A percentile compares a stretch with the other conserved stretches of the same genome.
Evolutionary conservation across 352 stramenopile genomes (phyloP).

Genomic region (Globisporangium iwayamae): DNA sequence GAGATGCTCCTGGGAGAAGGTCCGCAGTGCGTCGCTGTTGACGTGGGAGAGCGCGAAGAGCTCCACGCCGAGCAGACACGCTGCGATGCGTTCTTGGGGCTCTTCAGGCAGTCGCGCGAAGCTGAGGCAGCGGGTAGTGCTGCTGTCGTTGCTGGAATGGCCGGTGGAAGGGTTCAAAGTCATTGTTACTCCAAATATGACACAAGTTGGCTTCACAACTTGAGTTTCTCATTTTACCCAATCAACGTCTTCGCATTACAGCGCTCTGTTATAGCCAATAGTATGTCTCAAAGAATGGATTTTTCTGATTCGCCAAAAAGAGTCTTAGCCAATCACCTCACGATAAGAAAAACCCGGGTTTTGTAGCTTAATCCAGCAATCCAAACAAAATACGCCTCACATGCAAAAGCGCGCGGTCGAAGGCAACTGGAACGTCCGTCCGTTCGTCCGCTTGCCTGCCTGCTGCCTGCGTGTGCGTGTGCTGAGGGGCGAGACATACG

Average conservation of each 20-base stretch:
- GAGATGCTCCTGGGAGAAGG: constrained; percentile 5
- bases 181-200: too few species aligned
- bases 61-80: constrained; percentile 10
- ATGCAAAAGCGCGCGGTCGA: not conserved
- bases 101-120: not conserved
- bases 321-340: not conserved
- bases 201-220: too few species aligned
- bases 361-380: not conserved
- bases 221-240: too few species aligned
- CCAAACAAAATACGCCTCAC: not conserved
- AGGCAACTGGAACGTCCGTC: not conserved
- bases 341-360: not conserved
- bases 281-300: not conserved
- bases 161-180: too few species aligned
- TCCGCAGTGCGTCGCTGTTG: constrained; percentile 5
- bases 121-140: too few species aligned
- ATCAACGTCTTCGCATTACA: too few species aligned
- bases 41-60: constrained; percentile 15
- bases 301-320: not conserved
- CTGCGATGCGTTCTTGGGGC: not conserved
- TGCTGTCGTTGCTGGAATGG: too few species aligned
- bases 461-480: not conserved
- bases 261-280: too few species aligned
- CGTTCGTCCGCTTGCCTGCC: too few species aligned
- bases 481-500: not conserved